Percentiles rank a stretch among this genome's conserved stretches.
phyloP scores from a whole-genome alignment of 192 early-diverging fungal genomes.

The Coemansia sp. region DNA sequence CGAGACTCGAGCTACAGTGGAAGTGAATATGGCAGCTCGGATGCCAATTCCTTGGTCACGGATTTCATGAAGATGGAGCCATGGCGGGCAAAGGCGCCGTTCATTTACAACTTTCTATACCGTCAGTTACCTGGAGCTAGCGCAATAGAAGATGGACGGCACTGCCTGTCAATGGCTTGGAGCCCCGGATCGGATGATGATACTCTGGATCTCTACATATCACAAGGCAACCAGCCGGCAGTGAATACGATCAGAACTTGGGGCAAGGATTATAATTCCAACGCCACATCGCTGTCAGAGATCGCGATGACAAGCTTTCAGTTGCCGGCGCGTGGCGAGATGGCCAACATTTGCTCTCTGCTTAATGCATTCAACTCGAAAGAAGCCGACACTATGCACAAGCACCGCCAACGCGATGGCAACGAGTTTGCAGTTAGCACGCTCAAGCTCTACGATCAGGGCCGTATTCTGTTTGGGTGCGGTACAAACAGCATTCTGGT shows the following conservation, averaged over 20 bases:
- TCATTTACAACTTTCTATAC: conserved; percentile 42
- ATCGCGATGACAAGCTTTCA: conserved; percentile 28
- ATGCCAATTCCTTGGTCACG: not conserved
- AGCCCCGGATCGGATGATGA: not conserved
- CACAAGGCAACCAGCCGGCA: conserved; percentile 27
- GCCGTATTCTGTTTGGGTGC: conserved; percentile 46
- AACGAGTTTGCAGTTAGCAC: conserved; percentile 13
- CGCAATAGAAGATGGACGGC: conserved; percentile 1
- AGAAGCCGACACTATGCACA: conserved; percentile 13
- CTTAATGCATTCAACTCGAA: conserved; percentile 22
- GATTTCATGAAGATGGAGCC: conserved; percentile 16
- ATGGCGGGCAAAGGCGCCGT: conserved; percentile 33
- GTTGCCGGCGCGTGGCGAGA: conserved; percentile 20
- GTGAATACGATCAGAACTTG: conserved; percentile 6
- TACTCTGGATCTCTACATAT: conserved; percentile 22
- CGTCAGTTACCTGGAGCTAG: conserved; percentile 13
- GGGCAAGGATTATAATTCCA: not conserved
- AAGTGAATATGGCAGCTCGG: not conserved
- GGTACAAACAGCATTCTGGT: conserved; percentile 25
- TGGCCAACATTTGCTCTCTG: conserved; percentile 11
- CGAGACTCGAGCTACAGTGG: not conserved
- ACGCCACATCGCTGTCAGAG: conserved; percentile 9
- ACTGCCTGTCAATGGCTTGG: conserved; percentile 48
- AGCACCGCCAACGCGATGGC: conserved; percentile 16
- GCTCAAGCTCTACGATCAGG: conserved; percentile 38